Percentiles rank a stretch among this genome's conserved stretches.
Evolutionary conservation across 2,329 filamentous ascomycete species (phyloP).

Genomic region (Colletotrichum karsti): DNA sequence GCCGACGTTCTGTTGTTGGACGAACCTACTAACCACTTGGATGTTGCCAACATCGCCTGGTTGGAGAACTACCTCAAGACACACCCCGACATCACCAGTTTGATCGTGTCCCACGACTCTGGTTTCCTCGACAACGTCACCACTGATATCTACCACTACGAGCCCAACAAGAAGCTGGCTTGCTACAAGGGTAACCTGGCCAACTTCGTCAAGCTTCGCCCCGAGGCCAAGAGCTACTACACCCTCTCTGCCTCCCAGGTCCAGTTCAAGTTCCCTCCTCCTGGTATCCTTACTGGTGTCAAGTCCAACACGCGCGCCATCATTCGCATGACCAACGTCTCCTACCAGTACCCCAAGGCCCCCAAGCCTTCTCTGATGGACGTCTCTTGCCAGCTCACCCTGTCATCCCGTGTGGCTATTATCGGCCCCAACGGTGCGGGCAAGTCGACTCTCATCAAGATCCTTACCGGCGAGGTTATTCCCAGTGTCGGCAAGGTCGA

Average conservation of each 20-base stretch:
- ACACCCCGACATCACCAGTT: slow-evolving; percentile 95
- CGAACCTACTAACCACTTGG: slow-evolving; percentile 98
- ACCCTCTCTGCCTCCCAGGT: slow-evolving; percentile 88
- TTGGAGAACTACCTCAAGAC: slow-evolving; percentile 92
- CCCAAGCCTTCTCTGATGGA: slow-evolving; percentile 87
- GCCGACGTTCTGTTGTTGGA: slow-evolving; percentile 97
- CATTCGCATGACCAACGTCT: slow-evolving; percentile 91
- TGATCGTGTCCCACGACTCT: slow-evolving; percentile 99
- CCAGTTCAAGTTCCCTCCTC: slow-evolving; percentile 97
- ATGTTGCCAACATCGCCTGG: slow-evolving; percentile 96
- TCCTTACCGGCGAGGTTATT: slow-evolving; percentile 91
- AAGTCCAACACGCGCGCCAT: slow-evolving; percentile 95
- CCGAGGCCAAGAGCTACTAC: slow-evolving; percentile 98
- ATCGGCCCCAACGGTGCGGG: slow-evolving; percentile 98
- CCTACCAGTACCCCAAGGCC: slow-evolving; percentile 92
- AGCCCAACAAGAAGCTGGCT: slow-evolving; percentile 91
- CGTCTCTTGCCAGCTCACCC: slow-evolving; percentile 85
- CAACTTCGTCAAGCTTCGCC: slow-evolving; percentile 86
- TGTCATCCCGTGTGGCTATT: slow-evolving; percentile 94
- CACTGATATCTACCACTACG: slow-evolving; percentile 99
- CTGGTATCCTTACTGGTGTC: slow-evolving; percentile 92
- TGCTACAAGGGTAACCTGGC: slow-evolving; percentile 85
- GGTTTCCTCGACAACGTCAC: slow-evolving; percentile 97
- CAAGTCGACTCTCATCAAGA: slow-evolving; percentile 97
- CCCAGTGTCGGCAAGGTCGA: slow-evolving; percentile 88